Conservation (phyloP, 2,329 filamentous ascomycete species). For the Epichloe brachyelytri region DNA sequence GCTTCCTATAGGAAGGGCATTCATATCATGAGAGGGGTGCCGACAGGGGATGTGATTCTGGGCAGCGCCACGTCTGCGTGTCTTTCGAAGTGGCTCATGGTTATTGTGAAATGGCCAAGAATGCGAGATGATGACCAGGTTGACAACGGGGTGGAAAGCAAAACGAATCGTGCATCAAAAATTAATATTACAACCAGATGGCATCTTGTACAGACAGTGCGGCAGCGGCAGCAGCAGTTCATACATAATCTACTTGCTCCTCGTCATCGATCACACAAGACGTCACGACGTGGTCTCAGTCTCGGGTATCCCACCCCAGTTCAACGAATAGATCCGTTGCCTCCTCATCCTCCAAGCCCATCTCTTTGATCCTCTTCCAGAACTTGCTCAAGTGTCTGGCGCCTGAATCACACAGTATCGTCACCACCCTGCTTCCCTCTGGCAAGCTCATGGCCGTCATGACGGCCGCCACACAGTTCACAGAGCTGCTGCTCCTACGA, state of each 20-base stretch:
- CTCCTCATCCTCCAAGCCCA: conserved; percentile 50
- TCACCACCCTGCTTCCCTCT: conserved; percentile 56
- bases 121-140: neutral
- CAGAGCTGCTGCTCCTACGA: conserved; percentile 87
- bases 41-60: no score
- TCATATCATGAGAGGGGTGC: no score
- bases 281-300: neutral
- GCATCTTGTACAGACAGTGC: neutral
- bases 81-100: neutral
- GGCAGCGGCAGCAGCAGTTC: neutral
- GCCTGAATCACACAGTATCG: conserved; percentile 76
- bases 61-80: no score
- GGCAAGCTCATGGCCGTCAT: conserved; percentile 52
- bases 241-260: neutral
- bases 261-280: neutral
- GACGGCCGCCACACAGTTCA: conserved; percentile 81
- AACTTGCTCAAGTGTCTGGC: conserved; percentile 74
- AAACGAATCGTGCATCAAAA: neutral
- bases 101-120: neutral
- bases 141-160: neutral
- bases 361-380: conserved; percentile 59
- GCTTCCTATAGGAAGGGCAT: no score
- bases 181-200: neutral
- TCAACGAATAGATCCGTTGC: conserved; percentile 35
- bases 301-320: conserved; percentile 29